A percentile compares a stretch with the other conserved stretches of the same genome.
Evolutionary conservation across 306 rosid species (phyloP).

Genomic region (Cucurbita moschata): DNA sequence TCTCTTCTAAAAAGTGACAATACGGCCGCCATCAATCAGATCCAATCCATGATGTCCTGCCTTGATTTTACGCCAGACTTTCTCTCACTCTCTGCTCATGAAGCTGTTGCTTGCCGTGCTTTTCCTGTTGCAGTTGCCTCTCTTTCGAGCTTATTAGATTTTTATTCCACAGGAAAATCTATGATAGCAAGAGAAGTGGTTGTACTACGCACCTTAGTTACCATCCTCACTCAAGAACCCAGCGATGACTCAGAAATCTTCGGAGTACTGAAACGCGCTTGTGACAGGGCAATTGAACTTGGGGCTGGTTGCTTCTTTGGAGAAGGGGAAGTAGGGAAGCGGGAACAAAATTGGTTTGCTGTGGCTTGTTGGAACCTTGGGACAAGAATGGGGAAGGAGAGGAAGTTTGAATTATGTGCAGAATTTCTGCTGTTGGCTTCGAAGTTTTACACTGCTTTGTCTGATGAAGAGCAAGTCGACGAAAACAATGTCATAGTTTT

Average conservation of each 20-base stretch:
- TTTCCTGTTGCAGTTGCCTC: conserved; percentile 67
- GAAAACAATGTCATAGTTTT: conserved; percentile 42
- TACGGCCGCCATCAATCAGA: conserved; percentile 49
- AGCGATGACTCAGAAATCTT: conserved; percentile 50
- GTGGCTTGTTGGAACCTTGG: conserved; percentile 86
- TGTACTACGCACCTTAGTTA: conserved; percentile 69
- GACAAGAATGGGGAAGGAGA: conserved; percentile 50
- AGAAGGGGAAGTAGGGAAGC: conserved; percentile 66
- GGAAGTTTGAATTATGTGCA: conserved; percentile 49
- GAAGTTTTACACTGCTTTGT: conserved; percentile 29
- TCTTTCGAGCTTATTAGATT: conserved; percentile 52
- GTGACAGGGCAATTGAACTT: conserved; percentile 47
- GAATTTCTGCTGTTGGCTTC: conserved; percentile 65
- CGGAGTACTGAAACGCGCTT: conserved; percentile 46
- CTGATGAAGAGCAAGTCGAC: conserved; percentile 40
- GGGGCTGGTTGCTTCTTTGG: conserved; percentile 63
- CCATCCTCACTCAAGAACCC: conserved; percentile 56
- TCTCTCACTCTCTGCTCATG: conserved; percentile 88
- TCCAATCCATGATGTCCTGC: conserved; percentile 74
- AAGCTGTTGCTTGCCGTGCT: conserved; percentile 90
- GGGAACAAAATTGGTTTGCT: conserved; percentile 88
- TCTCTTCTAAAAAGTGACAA: conserved; percentile 70
- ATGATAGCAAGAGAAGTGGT: conserved; percentile 67
- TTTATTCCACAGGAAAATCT: conserved; percentile 51
- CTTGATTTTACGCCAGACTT: conserved; percentile 75